Base-by-base conservation (phyloP, 768 basidiomycete genomes). In the Tricholoma matsutake region DNA sequence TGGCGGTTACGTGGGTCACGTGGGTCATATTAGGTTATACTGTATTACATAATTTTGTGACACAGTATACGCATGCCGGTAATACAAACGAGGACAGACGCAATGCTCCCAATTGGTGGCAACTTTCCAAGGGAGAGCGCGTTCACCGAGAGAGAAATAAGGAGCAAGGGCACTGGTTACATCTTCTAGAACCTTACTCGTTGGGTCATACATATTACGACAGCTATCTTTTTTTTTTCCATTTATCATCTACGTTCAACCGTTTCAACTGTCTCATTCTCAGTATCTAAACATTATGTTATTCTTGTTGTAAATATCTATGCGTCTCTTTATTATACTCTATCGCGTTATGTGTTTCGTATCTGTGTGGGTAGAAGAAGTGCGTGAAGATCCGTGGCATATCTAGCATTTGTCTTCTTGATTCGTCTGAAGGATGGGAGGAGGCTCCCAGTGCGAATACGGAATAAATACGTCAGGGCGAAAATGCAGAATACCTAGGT, bases 381-480 rank as follows among this genome's bases (percentile, higher is more conserved):
- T 43, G 9, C n/a, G 16, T 43, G 18, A 43, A 43, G 1, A 4
- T 43, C 4, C 5, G 18, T 47, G 20, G 22, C 3, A 20, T 3
- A 25, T 25, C 22, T 25, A 34, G 11, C n/a, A 41, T 41, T 16
- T 25, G 45, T 25, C 45, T 47, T 47, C 45, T 9, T 43, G 4
- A 20, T 25, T 22, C 51, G 66, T 57, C 57, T 68, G 16, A 73
- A 63, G 31, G 65, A 62, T 11, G 60, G 56, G 22, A 73, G 67
- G 28, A 73, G 57, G 52, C 72, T 73, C 6, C 67, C 65, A 16
- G 67, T 68, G 34, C 76, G 73, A 29, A 86, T 78, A 37, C 85
- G 79, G 71, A 84, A 85, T 31, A 86, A 54, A 62, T 86, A 88
- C 1, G 86, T 87, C 61, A 86, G 74, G 0, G 75, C 52, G 66